phyloP scores from a whole-genome alignment of 2,329 filamentous ascomycete genomes.

The Raffaelea deltoideospora region DNA sequence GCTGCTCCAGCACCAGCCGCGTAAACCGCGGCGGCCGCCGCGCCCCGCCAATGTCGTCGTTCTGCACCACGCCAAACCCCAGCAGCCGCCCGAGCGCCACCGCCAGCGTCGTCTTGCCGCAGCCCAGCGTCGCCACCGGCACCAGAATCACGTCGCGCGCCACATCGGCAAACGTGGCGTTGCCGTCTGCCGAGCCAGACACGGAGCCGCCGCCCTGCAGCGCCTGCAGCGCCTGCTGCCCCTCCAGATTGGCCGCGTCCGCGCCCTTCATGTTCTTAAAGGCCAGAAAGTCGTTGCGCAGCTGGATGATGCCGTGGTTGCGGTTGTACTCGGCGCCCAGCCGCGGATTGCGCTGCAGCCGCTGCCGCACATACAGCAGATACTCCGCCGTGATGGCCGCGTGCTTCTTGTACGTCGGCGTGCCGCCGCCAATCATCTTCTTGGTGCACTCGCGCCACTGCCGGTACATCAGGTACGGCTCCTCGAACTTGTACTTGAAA shows the following conservation, averaged over 20 bases:
- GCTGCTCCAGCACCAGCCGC: constrained; percentile 47
- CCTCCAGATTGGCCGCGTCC: constrained; percentile 71
- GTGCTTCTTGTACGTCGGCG: constrained; percentile 75
- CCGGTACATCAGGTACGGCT: constrained; percentile 95
- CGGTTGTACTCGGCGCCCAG: constrained; percentile 59
- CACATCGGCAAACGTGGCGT: constrained; percentile 37
- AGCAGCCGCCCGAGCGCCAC: constrained; percentile 72
- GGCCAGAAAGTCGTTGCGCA: constrained; percentile 76
- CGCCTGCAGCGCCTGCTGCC: too few species aligned
- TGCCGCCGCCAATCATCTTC: constrained; percentile 59
- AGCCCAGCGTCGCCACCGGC: constrained; percentile 85
- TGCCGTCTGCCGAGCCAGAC: constrained; percentile 12
- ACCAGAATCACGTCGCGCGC: constrained; percentile 63
- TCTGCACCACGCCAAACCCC: constrained; percentile 84
- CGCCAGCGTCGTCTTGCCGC: constrained; percentile 89
- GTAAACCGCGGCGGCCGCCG: constrained; percentile 67
- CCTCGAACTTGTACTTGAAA: constrained; percentile 99
- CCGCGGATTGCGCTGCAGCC: constrained; percentile 51
- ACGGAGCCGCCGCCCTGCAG: constrained; percentile 26
- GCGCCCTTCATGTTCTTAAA: constrained; percentile 74
- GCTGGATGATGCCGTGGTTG: constrained; percentile 89
- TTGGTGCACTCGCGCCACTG: constrained; percentile 98
- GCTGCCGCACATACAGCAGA: constrained; percentile 61
- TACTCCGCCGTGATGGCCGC: constrained; percentile 83
- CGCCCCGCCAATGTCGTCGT: constrained; percentile 83